Evolutionary conservation across 2,329 filamentous ascomycete genomes (phyloP), one percentile per base, ranked within the genome.

Genomic region (Calonectria montana): DNA sequence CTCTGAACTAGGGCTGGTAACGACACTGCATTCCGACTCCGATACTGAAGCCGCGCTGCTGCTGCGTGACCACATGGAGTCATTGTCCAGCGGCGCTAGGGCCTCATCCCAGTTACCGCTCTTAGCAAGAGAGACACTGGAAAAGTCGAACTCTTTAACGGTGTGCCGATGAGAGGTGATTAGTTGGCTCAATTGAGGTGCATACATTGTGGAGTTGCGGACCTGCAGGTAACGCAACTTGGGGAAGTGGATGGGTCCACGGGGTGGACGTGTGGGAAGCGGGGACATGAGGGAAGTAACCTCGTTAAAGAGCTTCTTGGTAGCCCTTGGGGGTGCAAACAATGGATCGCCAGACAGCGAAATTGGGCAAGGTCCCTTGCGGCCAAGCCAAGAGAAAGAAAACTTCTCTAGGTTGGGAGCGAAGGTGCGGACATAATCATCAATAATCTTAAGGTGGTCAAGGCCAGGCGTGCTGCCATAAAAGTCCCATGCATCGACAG

Each of bases 101-200:
- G 94, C 94, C 35, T 95, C 92, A 70, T 97, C 93, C 94, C 94
- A 97, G 69, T 87, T 92, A 31, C 93, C 94, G 39, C 86, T 86
- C 72, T 90, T 88, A 63, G 91, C 88, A 50, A 97, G 88, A 35
- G 89, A 87, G 21, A 96, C 91, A 73, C 94, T 92, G 80, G 95
- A 92, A 81, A 97, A 95, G 81, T 95, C 92, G 79, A 96, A 94
- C 79, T 96, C 93, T 74, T 89, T 88, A 55, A 97, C 90, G 0
- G 91, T 92, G 67, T 86, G 85, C 35, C 90, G 88, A 83, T 97
- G 94, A 15, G 86, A 85, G 62, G 87, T 84, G 70, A 97, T 91
- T 73, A 97, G 91, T 16, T 88, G 86, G 50, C 91, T 88, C 70
- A 97, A 89, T 82, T 97, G 94, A 1, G 87, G 84, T 8, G 92